phyloP scores from a whole-genome alignment of 2,329 filamentous ascomycete species.

The Colletotrichum spinosum region DNA sequence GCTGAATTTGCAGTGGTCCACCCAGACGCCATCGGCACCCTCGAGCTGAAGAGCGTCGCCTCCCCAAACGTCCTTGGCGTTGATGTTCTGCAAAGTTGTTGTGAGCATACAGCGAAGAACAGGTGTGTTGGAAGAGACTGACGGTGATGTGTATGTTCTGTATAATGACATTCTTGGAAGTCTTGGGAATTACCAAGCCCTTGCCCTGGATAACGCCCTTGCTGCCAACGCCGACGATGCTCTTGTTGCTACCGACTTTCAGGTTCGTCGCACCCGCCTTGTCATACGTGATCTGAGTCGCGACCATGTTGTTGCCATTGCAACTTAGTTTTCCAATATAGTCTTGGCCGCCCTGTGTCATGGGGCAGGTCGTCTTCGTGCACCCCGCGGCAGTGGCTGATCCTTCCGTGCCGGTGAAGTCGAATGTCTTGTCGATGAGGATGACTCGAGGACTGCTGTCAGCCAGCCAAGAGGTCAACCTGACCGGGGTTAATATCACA shows the following conservation, averaged over 20 bases:
- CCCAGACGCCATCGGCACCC: conserved; percentile 48
- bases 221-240: conserved; percentile 63
- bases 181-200: conserved; percentile 60
- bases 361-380: conserved; percentile 56
- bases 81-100: not conserved
- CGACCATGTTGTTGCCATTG: conserved; percentile 52
- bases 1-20: conserved; percentile 49
- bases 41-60: conserved; percentile 49
- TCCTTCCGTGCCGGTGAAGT: conserved; percentile 68
- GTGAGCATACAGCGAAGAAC: not conserved
- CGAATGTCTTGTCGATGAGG: conserved; percentile 66
- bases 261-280: conserved; percentile 64
- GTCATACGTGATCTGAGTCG: conserved; percentile 55
- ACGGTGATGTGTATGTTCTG: conserved; percentile 57
- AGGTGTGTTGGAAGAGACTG: not conserved
- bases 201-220: conserved; percentile 68
- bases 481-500: conserved; percentile 53
- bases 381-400: conserved; percentile 64
- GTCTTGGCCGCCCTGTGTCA: conserved; percentile 62
- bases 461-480: conserved; percentile 70
- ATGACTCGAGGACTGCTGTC: conserved; percentile 67
- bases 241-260: conserved; percentile 67
- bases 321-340: conserved; percentile 41
- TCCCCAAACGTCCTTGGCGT: conserved; percentile 50
- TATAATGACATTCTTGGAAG: conserved; percentile 62